Base-by-base conservation (phyloP, 768 basidiomycete species). In the Saitozyma sp. region DNA sequence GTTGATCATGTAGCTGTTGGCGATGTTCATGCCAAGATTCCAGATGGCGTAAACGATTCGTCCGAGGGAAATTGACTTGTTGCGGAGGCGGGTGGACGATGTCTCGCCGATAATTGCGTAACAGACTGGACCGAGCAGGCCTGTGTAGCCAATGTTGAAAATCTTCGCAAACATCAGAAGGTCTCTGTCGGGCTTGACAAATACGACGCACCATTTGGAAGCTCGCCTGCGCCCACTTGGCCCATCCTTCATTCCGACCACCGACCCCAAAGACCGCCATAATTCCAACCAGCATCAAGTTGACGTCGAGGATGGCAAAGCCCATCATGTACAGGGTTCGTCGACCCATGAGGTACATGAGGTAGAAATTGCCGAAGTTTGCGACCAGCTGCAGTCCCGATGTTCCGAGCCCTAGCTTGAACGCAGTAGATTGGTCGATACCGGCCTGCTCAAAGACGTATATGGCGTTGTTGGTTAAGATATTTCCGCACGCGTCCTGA, bases 281-380 rank as follows among this genome's bases (percentile, higher is more conserved):
- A n/a, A 68, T 70, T 9, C 80, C 81, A 55, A 80, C 78, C 53
- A 74, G 61, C 60, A 80, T 20, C 9, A 81, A 71, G 8, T 79
- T 48, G 54, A 72, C 49, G 48, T 58, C 37, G 68, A 79, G 70
- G 43, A 49, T 52, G 40, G 64, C 54, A 4, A 81, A 74, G 50
- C 81, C 81, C 39, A 46, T 69, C 59, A 75, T 65, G 61, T 75
- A 75, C 61, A 75, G 64, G 19, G 74, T 52, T 46, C 74, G 64
- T 58, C 74, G 64, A 13, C 74, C 74, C 59, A 71, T 70, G 63
- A 69, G 72, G 14, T 71, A 66, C 16, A 69, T 75, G 16, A 75
- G 61, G 50, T 67, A 46, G 69, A 68, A 75, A 37, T 71, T 69
- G 37, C 56, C 49, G 37, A 62, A 61, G 37, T 69, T 67, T 56